These are phyloP conservation scores for Scalesia atractyloides DNA, from an alignment of 129 eudicot genomes.

Conservation along the genomic window DNA sequence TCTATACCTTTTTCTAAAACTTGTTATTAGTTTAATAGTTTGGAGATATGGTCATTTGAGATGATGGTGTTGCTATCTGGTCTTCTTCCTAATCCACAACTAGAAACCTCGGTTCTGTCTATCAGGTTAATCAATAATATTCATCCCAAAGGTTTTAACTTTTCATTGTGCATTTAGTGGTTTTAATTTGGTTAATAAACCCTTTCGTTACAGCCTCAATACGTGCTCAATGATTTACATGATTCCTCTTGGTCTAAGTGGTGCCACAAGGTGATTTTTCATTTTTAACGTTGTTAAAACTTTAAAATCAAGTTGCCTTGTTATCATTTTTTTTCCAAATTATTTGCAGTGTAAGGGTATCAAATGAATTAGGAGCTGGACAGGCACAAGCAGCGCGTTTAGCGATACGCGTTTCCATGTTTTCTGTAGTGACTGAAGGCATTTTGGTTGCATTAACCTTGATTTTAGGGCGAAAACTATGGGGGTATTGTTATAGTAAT, in stretches of 20 bases:
- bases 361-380: too few species aligned
- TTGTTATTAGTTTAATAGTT: conserved; percentile 40
- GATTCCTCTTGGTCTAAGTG: conserved; percentile 80
- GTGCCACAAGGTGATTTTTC: conserved; percentile 60
- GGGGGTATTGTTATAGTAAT: conserved; percentile 60
- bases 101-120: conserved; percentile 87
- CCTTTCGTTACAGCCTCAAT: conserved; percentile 52
- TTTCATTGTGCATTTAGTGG: background rate
- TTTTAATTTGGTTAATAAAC: background rate
- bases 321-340: background rate
- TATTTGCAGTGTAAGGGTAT: conserved; percentile 46
- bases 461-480: conserved; percentile 46
- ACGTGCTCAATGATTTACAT: conserved; percentile 62
- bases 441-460: conserved; percentile 31
- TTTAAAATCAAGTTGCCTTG: background rate
- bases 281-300: background rate
- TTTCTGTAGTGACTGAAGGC: conserved; percentile 42
- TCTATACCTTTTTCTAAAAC: background rate
- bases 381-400: conserved; percentile 42
- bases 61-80: conserved; percentile 83
- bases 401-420: conserved; percentile 37
- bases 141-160: background rate
- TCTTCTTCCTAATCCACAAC: conserved; percentile 80
- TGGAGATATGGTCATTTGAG: conserved; percentile 89
- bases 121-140: conserved; percentile 52